phyloP scores from a whole-genome alignment of 2,329 filamentous ascomycete species.

The Ascochyta koolunga region DNA sequence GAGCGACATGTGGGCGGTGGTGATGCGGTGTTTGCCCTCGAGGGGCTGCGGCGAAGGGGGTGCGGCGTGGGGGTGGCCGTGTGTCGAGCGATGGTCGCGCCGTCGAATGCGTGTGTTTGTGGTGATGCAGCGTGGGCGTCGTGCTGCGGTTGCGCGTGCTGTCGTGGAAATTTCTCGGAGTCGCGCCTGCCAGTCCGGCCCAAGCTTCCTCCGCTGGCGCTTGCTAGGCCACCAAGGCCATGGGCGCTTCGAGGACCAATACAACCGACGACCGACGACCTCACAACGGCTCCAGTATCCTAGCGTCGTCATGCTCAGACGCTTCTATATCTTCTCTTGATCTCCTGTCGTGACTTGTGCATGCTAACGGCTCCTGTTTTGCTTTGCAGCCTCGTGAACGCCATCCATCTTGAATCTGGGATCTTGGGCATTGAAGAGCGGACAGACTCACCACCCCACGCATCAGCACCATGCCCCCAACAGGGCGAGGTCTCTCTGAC shows the following conservation, averaged over 20 bases:
- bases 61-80: neutral
- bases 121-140: slow-evolving; percentile 15
- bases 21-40: slow-evolving; percentile 31
- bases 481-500: slow-evolving; percentile 55
- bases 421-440: slow-evolving; percentile 17
- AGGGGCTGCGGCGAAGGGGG: slow-evolving; percentile 29
- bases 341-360: slow-evolving; percentile 18
- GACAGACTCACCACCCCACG: slow-evolving; percentile 1
- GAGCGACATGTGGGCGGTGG: slow-evolving; percentile 67
- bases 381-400: slow-evolving; percentile 4
- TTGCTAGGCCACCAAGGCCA: slow-evolving; percentile 27
- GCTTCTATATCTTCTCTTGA: slow-evolving; percentile 26
- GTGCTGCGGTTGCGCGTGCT: slow-evolving; percentile 33
- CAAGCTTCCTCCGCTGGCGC: slow-evolving; percentile 8
- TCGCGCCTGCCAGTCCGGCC: slow-evolving; percentile 23
- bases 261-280: slow-evolving; percentile 1
- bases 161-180: slow-evolving; percentile 34
- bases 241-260: slow-evolving; percentile 42
- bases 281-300: slow-evolving; percentile 12
- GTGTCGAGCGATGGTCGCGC: neutral
- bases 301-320: slow-evolving; percentile 19
- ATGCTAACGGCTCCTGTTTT: slow-evolving; percentile 17
- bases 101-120: neutral
- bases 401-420: slow-evolving; percentile 11
- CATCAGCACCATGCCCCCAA: slow-evolving; percentile 52